phyloP scores from a whole-genome alignment of 306 rosid species.

The Inga leiocalycina region DNA sequence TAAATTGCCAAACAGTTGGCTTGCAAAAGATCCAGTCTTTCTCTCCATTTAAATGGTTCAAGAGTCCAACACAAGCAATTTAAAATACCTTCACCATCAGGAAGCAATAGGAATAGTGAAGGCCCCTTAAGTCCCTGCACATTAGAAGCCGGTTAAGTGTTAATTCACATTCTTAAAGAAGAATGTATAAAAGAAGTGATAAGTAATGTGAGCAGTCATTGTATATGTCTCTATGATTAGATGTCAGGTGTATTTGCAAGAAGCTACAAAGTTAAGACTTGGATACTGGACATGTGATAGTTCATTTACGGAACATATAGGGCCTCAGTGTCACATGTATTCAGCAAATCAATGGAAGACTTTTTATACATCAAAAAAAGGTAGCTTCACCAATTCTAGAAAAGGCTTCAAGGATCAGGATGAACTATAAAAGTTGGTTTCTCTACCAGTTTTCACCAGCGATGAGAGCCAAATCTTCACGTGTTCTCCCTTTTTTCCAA shows the following conservation, averaged over 20 bases:
- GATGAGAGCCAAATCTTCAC: too few species aligned
- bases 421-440: too few species aligned
- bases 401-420: too few species aligned
- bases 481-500: too few species aligned
- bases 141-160: constrained; percentile 7
- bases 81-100: constrained; percentile 25
- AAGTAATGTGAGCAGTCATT: neutral
- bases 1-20: constrained; percentile 35
- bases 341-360: neutral
- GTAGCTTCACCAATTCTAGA: neutral
- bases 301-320: neutral
- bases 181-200: neutral
- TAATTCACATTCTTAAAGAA: constrained; percentile 8
- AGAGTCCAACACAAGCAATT: constrained; percentile 21
- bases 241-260: neutral
- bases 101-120: constrained; percentile 15
- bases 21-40: constrained; percentile 21
- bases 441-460: too few species aligned
- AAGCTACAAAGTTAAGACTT: neutral
- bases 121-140: constrained; percentile 8
- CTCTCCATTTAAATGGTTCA: constrained; percentile 47
- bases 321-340: neutral
- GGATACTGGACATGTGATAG: neutral
- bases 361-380: neutral
- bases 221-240: neutral